phyloP scores from a whole-genome alignment of 225 moss, liverwort and hornwort species.

The Neckera pumila region DNA sequence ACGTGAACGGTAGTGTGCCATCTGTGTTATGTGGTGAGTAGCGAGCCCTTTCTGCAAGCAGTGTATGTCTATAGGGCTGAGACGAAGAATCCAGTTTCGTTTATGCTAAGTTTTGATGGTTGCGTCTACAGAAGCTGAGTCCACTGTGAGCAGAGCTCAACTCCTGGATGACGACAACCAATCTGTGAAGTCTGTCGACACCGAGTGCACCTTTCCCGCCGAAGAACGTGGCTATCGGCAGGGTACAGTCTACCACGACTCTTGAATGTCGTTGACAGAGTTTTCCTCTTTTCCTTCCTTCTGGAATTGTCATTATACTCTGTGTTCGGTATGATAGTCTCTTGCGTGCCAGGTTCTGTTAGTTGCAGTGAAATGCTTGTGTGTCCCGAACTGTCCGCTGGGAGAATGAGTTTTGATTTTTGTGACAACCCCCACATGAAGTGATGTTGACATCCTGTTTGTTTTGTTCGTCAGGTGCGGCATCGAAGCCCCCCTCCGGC shows the following conservation, averaged over 20 bases:
- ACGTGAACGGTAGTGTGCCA: not conserved
- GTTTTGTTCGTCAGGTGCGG: not conserved
- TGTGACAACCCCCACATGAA: not conserved
- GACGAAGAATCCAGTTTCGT: not conserved
- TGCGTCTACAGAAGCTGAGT: not conserved
- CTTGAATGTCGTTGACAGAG: not conserved
- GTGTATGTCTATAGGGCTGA: not conserved
- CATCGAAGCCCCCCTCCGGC: conserved; percentile 16
- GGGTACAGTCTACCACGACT: not conserved
- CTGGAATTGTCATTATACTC: not conserved
- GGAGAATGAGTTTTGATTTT: not conserved
- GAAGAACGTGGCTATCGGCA: conserved; percentile 22
- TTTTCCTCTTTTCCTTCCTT: not conserved
- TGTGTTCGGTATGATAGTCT: not conserved
- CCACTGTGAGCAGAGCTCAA: conserved; percentile 35
- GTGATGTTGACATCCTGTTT: not conserved
- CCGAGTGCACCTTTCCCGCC: conserved; percentile 1
- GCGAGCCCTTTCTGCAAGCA: not conserved
- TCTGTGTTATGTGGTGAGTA: not conserved
- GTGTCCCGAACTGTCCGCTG: not conserved
- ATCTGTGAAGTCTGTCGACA: conserved; percentile 12
- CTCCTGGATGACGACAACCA: conserved; percentile 32
- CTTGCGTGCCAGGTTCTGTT: not conserved
- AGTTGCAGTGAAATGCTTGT: not conserved
- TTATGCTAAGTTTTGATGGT: not conserved